Evolutionary conservation across 202 grass and related monocot genomes (phyloP).

Genomic region (Panicum hallii): DNA sequence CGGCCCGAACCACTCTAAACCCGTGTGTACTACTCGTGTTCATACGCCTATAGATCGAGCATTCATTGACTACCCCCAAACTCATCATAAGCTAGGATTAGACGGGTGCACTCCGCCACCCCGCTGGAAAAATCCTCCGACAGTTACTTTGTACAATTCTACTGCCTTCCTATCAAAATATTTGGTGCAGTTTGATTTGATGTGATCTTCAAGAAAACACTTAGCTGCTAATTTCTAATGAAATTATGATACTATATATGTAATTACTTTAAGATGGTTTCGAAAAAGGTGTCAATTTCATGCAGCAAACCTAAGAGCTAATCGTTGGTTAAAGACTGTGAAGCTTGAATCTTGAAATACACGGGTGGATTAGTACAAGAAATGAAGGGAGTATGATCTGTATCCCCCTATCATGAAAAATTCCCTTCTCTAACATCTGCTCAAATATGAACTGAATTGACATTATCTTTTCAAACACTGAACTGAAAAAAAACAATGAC

Average conservation of each 20-base stretch:
- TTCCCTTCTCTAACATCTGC: background rate
- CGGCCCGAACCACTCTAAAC: no score
- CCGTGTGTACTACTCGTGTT: no score
- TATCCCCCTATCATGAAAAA: background rate
- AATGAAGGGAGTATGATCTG: background rate
- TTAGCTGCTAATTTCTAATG: background rate
- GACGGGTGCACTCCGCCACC: no score
- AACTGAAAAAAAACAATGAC: background rate
- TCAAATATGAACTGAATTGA: background rate
- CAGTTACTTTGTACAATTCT: background rate
- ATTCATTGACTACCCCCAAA: no score
- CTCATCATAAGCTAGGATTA: no score
- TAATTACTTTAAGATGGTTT: background rate
- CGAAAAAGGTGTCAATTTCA: background rate
- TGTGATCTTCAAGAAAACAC: background rate
- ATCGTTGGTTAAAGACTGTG: background rate
- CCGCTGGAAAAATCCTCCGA: no score
- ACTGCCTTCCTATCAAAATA: background rate
- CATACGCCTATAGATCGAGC: no score
- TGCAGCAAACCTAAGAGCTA: background rate
- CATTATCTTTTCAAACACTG: background rate
- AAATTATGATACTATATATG: background rate
- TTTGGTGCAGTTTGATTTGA: background rate
- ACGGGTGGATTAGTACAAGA: background rate
- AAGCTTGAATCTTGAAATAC: background rate